Percentiles rank a stretch among this genome's conserved stretches.
Conservation (phyloP, 495 filamentous ascomycete species). For the Entonaema liquescens region DNA sequence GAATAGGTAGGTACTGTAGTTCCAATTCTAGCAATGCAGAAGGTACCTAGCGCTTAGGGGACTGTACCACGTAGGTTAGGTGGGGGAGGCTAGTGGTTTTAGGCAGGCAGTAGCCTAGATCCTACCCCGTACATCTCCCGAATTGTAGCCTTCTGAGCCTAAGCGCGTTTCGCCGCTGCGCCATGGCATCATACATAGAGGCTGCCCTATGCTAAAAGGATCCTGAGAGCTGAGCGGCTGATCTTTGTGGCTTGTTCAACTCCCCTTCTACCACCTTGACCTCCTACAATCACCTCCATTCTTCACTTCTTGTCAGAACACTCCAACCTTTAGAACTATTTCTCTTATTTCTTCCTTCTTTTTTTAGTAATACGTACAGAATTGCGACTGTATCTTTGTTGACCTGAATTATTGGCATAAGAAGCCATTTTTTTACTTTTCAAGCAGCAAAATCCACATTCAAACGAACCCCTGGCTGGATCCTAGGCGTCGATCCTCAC, state of each 20-base stretch:
- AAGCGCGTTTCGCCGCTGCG: conserved; percentile 14
- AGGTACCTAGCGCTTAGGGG: conserved; percentile 1
- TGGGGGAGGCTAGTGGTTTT: conserved; percentile 13
- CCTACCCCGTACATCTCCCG: conserved; percentile 6
- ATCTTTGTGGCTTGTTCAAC: conserved; percentile 36
- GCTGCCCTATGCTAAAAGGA: conserved; percentile 13
- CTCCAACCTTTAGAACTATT: conserved; percentile 8
- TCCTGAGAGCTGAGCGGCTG: conserved; percentile 30
- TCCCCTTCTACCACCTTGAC: conserved; percentile 20
- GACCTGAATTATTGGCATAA: conserved; percentile 14
- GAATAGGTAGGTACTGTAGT: not conserved
- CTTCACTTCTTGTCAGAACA: conserved; percentile 9
- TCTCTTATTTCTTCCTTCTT: conserved; percentile 14
- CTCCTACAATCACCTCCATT: conserved; percentile 11
- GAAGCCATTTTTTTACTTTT: conserved; percentile 1
- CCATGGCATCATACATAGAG: conserved; percentile 30
- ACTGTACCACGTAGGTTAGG: conserved; percentile 5
- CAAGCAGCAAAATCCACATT: conserved; percentile 12
- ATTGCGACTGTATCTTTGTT: conserved; percentile 6
- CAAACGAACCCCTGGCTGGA: conserved; percentile 42
- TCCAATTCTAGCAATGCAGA: not conserved
- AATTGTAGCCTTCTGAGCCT: conserved; percentile 15
- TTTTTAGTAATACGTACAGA: conserved; percentile 7
- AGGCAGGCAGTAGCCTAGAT: conserved; percentile 12
- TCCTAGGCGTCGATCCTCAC: conserved; percentile 38